Evolutionary conservation across 2,329 filamentous ascomycete species (phyloP).

Genomic region (Claviceps humidiphila): DNA sequence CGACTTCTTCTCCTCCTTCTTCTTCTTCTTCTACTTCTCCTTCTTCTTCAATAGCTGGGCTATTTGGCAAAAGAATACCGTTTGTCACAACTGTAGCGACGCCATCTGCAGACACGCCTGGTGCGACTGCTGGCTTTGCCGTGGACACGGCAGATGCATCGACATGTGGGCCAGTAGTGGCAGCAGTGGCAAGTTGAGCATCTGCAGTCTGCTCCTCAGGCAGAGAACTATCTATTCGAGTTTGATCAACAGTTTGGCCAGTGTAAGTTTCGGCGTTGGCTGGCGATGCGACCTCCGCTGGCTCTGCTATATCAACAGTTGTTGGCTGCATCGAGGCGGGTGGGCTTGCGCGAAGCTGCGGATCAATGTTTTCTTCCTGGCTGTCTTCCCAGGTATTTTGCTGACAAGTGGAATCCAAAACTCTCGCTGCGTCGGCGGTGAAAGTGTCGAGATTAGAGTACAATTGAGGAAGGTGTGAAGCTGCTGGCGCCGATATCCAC

Average conservation of each 20-base stretch:
- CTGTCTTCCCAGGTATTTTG: not conserved
- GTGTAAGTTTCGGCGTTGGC: not conserved
- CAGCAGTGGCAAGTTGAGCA: not conserved
- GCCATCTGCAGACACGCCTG: not conserved
- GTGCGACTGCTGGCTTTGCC: not conserved
- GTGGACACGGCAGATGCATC: not conserved
- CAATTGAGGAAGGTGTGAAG: not conserved
- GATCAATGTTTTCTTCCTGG: slow-evolving; percentile 5
- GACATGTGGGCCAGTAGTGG: not conserved
- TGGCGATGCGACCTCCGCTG: not conserved
- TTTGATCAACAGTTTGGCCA: not conserved
- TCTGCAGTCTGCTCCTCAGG: not conserved
- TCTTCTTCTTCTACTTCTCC: too few species aligned
- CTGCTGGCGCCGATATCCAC: slow-evolving; percentile 9
- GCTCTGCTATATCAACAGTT: not conserved
- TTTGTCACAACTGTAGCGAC: not conserved
- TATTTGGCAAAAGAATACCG: not conserved
- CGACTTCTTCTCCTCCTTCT: too few species aligned
- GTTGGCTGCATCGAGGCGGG: not conserved
- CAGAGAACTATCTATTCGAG: not conserved
- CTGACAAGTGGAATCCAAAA: not conserved
- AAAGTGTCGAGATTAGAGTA: not conserved
- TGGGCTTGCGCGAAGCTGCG: slow-evolving; percentile 4
- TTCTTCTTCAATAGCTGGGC: not conserved
- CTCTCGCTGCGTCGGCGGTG: not conserved